Evolutionary conservation across 2,329 filamentous ascomycete genomes (phyloP).

Genomic region (Nakataea oryzae): DNA sequence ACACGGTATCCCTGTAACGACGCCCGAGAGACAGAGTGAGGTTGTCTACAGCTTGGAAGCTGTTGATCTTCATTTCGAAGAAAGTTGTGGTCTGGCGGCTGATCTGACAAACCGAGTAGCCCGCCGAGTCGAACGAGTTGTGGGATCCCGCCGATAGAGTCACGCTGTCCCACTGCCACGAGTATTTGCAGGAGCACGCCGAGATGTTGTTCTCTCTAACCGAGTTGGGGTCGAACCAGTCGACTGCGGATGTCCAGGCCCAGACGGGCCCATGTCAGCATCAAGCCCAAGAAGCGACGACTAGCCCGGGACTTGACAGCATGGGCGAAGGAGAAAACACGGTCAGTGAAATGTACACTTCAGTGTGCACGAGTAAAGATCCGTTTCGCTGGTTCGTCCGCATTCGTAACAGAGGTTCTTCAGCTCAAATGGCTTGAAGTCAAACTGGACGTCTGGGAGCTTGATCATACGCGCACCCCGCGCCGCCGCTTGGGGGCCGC

Average conservation of each 20-base stretch:
- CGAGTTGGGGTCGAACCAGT: constrained; percentile 19
- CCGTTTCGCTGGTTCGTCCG: constrained; percentile 5
- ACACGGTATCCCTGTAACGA: constrained; percentile 16
- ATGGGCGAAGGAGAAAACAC: neutral
- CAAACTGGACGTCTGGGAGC: constrained; percentile 9
- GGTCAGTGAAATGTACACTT: constrained; percentile 10
- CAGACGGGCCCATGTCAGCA: neutral
- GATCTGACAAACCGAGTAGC: constrained; percentile 6
- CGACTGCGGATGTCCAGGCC: constrained; percentile 8
- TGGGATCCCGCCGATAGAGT: constrained; percentile 6
- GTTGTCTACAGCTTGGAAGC: constrained; percentile 12
- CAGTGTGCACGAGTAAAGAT: constrained; percentile 11
- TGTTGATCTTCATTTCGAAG: constrained; percentile 13
- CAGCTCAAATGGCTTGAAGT: constrained; percentile 14
- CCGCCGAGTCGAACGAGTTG: constrained; percentile 6
- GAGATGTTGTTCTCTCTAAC: constrained; percentile 15
- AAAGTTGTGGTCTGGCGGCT: constrained; percentile 3
- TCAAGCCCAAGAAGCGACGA: neutral
- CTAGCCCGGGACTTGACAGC: neutral
- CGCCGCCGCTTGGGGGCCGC: neutral
- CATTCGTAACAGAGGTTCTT: constrained; percentile 13
- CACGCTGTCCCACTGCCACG: constrained; percentile 15
- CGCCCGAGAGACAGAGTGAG: constrained; percentile 15
- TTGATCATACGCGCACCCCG: neutral
- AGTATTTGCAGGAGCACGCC: constrained; percentile 11